A percentile compares a stretch with the other conserved stretches of the same genome.
phyloP scores from a whole-genome alignment of 345 rosid genomes.

The Moricandia moricandioides region DNA sequence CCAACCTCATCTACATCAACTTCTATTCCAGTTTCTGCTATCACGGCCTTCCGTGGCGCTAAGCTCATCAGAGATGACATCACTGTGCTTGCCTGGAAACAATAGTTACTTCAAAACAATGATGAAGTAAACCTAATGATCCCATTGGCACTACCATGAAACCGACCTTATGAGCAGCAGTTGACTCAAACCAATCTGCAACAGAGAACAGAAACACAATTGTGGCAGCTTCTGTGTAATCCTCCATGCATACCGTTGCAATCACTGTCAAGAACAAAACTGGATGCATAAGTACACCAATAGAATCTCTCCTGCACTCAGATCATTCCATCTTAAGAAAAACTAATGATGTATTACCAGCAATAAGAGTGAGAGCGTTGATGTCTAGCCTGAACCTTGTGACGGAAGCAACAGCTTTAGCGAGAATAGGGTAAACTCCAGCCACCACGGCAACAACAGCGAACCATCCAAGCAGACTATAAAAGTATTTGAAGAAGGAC shows the following conservation, averaged over 20 bases:
- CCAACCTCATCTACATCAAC: constrained; percentile 62
- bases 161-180: constrained; percentile 78
- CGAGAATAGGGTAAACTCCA: constrained; percentile 55
- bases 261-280: constrained; percentile 45
- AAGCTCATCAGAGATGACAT: constrained; percentile 80
- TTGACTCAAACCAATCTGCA: constrained; percentile 85
- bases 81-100: constrained; percentile 65
- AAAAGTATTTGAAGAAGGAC: constrained; percentile 53
- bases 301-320: background rate
- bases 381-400: constrained; percentile 57
- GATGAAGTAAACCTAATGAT: background rate
- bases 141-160: background rate
- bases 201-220: constrained; percentile 77
- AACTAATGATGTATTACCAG: constrained; percentile 46
- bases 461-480: constrained; percentile 46
- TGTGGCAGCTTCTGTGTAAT: constrained; percentile 74
- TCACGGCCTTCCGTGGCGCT: constrained; percentile 66
- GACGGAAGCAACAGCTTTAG: constrained; percentile 50
- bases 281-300: background rate
- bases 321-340: background rate
- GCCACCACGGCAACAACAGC: constrained; percentile 60
- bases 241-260: constrained; percentile 69
- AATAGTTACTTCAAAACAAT: background rate
- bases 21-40: constrained; percentile 73
- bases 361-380: constrained; percentile 60